These are phyloP conservation scores for Xanthoconium separans DNA, from an alignment of 1,284 basidiomycete species.

Conservation along the genomic window DNA sequence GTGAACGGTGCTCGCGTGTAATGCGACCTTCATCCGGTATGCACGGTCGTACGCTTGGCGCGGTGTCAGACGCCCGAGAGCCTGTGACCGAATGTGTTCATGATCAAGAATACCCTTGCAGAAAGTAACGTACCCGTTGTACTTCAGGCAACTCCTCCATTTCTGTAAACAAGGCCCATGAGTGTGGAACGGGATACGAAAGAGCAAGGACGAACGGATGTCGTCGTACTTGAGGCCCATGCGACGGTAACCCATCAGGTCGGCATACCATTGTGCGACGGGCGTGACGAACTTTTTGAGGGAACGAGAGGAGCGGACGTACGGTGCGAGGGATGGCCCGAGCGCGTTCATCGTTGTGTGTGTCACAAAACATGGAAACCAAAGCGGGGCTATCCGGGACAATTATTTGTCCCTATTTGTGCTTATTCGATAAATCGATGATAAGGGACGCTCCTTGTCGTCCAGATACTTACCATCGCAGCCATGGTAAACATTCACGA, in stretches of 20 bases:
- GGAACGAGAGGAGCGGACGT: conserved; percentile 68
- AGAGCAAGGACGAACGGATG: conserved; percentile 60
- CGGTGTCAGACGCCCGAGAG: conserved; percentile 77
- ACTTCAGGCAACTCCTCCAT: conserved; percentile 85
- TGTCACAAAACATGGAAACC: too few relatives aligned
- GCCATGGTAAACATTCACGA: conserved; percentile 43
- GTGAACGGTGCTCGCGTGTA: conserved; percentile 76
- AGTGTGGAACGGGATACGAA: conserved; percentile 1
- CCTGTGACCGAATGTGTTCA: conserved; percentile 47
- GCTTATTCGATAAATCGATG: conserved; percentile 19
- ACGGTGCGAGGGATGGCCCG: conserved; percentile 77
- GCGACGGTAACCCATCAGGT: conserved; percentile 82
- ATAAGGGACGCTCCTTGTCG: conserved; percentile 6
- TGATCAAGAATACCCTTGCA: background rate
- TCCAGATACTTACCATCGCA: conserved; percentile 44
- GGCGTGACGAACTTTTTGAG: conserved; percentile 74
- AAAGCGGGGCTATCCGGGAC: conserved; percentile 16
- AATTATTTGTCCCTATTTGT: conserved; percentile 38
- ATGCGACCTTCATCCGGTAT: conserved; percentile 84
- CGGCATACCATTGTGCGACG: conserved; percentile 82
- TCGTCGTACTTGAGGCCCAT: conserved; percentile 96
- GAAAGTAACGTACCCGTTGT: conserved; percentile 64
- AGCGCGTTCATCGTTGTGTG: conserved; percentile 56
- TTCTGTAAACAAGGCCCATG: conserved; percentile 44
- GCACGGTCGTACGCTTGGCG: conserved; percentile 88